Evolutionary conservation across 176 grass and related monocot species (phyloP).

Genomic region (Puccinellia tenuiflora): DNA sequence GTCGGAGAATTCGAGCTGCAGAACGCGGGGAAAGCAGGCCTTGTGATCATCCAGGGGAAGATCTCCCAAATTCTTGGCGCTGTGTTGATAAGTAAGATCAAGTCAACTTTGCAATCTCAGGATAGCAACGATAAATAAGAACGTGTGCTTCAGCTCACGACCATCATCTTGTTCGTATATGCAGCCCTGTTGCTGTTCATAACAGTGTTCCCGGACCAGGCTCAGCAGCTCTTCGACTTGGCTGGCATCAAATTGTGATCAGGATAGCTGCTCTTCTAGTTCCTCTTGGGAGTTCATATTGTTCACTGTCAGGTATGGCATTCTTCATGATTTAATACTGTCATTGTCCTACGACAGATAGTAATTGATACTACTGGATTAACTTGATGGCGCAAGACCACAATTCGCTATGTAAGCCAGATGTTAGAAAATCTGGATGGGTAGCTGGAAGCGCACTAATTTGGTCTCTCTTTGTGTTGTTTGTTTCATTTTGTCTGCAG

Average conservation of each 20-base stretch:
- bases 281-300: constrained; percentile 1
- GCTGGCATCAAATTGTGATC: constrained; percentile 48
- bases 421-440: neutral
- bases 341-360: neutral
- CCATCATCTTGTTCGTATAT: neutral
- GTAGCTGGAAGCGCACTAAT: neutral
- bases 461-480: neutral
- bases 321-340: neutral
- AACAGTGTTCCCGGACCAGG: constrained; percentile 88
- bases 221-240: constrained; percentile 81
- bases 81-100: constrained; percentile 69
- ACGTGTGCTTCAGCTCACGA: neutral
- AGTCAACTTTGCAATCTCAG: neutral
- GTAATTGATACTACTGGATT: neutral
- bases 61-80: constrained; percentile 82
- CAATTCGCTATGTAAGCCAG: neutral
- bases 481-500: constrained; percentile 15
- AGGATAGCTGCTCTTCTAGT: neutral
- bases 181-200: constrained; percentile 83
- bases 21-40: constrained; percentile 84
- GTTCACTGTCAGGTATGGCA: constrained; percentile 7
- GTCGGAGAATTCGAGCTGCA: constrained; percentile 62
- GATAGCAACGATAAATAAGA: neutral
- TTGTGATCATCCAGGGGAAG: constrained; percentile 83
- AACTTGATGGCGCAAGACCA: neutral